A percentile compares a stretch with the other conserved stretches of the same genome.
phyloP scores from a whole-genome alignment of 1,284 basidiomycete species.

The Tilletia indica region DNA sequence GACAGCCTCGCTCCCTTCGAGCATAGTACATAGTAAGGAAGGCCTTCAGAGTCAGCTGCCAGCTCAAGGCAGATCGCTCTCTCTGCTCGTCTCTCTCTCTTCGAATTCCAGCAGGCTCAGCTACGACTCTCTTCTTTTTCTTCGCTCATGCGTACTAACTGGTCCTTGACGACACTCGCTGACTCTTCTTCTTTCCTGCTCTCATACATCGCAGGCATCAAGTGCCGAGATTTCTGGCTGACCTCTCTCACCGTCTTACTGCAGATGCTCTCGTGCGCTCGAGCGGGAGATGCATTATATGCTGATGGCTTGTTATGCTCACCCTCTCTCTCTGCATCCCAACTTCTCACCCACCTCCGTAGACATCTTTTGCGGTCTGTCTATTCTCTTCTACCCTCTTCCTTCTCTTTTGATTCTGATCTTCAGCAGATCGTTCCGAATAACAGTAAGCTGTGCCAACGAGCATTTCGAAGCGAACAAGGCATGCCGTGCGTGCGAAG shows the following conservation, averaged over 20 bases:
- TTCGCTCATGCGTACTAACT: not conserved
- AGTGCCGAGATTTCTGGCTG: not conserved
- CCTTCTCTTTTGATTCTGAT: no score
- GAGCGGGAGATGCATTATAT: not conserved
- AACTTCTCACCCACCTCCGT: not conserved
- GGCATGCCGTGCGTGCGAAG: slow-evolving; percentile 35
- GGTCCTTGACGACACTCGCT: no score
- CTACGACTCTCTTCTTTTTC: not conserved
- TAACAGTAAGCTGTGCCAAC: slow-evolving; percentile 28
- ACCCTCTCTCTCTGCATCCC: not conserved
- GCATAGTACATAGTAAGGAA: no score
- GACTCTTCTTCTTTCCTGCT: not conserved
- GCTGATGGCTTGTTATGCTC: not conserved
- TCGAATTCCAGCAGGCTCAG: not conserved
- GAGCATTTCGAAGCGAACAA: slow-evolving; percentile 30
- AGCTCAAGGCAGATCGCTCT: not conserved
- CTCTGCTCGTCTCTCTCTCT: not conserved
- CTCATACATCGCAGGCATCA: not conserved
- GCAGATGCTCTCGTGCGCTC: not conserved
- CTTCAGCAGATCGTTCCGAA: not conserved
- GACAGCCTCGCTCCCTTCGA: no score
- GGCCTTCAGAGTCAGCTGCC: not conserved
- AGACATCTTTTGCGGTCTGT: slow-evolving; percentile 31
- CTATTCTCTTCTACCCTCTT: not conserved
- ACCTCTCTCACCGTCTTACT: slow-evolving; percentile 22